Evolutionary conservation across 2,329 filamentous ascomycete genomes (phyloP), one percentile per base, ranked within the genome.

Genomic region (Lecanoromycetidae sp.): DNA sequence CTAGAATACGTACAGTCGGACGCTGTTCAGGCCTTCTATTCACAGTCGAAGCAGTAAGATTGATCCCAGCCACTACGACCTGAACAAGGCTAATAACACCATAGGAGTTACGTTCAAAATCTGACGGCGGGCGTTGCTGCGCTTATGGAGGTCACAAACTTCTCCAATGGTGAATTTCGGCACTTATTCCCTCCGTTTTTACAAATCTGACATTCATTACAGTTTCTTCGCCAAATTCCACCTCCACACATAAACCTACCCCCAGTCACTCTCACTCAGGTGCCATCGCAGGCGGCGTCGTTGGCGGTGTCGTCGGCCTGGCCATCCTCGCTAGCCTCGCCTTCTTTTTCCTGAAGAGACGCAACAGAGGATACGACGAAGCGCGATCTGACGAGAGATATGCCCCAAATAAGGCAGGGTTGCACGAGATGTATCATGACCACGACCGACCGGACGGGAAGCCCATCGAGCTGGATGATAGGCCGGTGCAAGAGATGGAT

Each of bases 1-100:
- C 32, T 19, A 4, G 9, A 45, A 15, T 54, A 54, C 40, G 48
- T 37, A 26, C 52, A 51, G 19, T 46, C 48, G 10, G 35, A 39
- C 5, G 32, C 23, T 5, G 22, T 46, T 9, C 38, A 34, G 10
- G 17, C 38, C 2, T 46, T 33, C 29, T 46, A 46, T 19, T 33
- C 44, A 9, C 27, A 33, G 25, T 43, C 40, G 4, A 13, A 43
- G 10, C 15, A 20, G 39, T 42, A 30, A 25, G 26, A n/a, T 17
- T n/a, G 5, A 39, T n/a, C 26, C 17, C 33, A 25, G 13, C 22
- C 17, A 4, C 3, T 23, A 6, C 1, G 9, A 23, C n/a, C 26
- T 30, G 13, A 45, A 30, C 12, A 26, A 15, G 13, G 7, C 13
- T 23, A 8, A 20, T 39, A 10, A 30, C 25, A 37, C 10, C n/a